Percentiles rank a stretch among this genome's conserved stretches.
Evolutionary conservation across 2,329 filamentous ascomycete genomes (phyloP).

Genomic region (Fusarium caatingaense): DNA sequence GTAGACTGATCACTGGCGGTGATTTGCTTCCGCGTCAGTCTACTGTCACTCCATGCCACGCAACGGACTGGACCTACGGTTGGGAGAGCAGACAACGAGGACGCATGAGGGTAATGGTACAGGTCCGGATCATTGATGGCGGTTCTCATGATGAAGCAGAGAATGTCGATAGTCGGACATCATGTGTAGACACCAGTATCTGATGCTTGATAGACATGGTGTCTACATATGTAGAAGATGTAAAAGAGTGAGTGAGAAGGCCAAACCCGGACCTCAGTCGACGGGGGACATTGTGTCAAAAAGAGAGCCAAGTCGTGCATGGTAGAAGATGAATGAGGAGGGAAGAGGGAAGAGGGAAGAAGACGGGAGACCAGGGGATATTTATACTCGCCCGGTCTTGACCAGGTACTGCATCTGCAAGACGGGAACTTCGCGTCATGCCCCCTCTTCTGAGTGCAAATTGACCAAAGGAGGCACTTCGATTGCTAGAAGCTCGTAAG

Average conservation of each 20-base stretch:
- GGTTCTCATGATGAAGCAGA: accelerated
- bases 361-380: not conserved
- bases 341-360: not conserved
- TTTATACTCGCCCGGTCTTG: not conserved
- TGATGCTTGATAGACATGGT: not conserved
- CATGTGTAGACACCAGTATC: not conserved
- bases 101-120: not conserved
- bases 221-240: too few relatives aligned
- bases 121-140: not conserved
- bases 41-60: not conserved
- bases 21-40: not conserved
- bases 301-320: not conserved
- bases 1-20: not conserved
- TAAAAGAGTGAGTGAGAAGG: too few relatives aligned
- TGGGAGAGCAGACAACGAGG: not conserved
- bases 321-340: not conserved
- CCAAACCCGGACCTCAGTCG: accelerated
- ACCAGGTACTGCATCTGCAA: not conserved
- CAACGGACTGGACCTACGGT: not conserved
- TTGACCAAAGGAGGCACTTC: accelerated
- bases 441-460: not conserved
- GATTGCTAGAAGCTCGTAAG: not conserved
- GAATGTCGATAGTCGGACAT: not conserved
- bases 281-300: too few relatives aligned
- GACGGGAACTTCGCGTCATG: not conserved